Evolutionary conservation across 164 flowering plant genomes (phyloP).

Genomic region (Liquidambar formosana): DNA sequence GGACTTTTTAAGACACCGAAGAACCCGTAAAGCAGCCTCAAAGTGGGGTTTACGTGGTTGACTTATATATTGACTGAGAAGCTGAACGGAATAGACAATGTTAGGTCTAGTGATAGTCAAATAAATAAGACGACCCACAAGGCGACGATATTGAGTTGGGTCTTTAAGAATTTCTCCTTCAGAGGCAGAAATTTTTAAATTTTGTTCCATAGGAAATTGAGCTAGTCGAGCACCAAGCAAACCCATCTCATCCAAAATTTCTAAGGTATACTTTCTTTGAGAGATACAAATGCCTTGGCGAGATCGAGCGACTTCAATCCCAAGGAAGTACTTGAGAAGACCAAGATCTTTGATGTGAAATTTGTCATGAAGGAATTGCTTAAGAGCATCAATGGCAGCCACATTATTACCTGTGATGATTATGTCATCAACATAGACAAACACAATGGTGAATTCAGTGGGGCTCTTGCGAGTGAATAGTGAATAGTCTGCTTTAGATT

Average conservation of each 20-base stretch:
- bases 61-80: no score
- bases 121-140: no score
- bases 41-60: no score
- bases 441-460: not conserved
- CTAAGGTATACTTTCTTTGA: constrained; percentile 1
- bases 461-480: not conserved
- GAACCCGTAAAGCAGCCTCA: no score
- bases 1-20: no score
- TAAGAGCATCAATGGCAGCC: not conserved
- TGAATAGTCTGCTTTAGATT: no score
- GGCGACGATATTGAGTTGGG: no score
- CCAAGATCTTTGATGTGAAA: constrained; percentile 2
- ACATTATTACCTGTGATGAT: not conserved
- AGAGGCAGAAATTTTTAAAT: no score
- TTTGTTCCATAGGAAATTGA: no score
- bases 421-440: constrained; percentile 1
- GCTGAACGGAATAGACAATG: no score
- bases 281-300: not conserved
- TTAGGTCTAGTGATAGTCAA: no score
- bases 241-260: not conserved
- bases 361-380: not conserved
- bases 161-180: no score
- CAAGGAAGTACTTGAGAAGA: not conserved
- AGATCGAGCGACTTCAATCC: not conserved
- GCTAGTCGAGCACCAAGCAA: not conserved